Conservation (phyloP, 2,329 filamentous ascomycete species). For the Monosporascus sp. region DNA sequence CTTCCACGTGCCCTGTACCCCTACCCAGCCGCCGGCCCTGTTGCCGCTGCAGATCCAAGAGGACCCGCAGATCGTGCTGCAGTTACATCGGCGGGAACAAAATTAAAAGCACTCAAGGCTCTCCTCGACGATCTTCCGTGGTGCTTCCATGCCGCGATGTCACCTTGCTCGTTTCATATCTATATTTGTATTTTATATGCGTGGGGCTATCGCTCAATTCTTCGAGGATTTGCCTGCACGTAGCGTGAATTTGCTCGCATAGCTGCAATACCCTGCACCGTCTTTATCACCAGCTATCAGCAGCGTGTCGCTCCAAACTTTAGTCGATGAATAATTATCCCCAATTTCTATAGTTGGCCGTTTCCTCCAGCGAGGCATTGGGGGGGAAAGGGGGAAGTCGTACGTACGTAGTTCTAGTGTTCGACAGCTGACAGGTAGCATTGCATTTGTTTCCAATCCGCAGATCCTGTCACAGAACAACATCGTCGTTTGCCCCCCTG, state of each 20-base stretch:
- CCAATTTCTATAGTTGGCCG: too few species aligned
- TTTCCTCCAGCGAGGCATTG: not conserved
- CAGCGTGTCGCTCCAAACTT: not conserved
- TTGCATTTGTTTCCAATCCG: slow-evolving; percentile 25
- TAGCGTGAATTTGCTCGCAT: too few species aligned
- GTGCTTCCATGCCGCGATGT: not conserved
- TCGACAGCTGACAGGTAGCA: slow-evolving; percentile 14
- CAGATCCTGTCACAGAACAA: slow-evolving; percentile 27
- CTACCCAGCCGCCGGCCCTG: not conserved
- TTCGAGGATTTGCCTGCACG: too few species aligned
- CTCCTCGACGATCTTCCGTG: not conserved
- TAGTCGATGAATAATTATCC: not conserved
- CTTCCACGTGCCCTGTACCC: not conserved
- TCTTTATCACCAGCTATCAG: not conserved
- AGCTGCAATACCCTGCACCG: too few species aligned
- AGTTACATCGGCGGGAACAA: not conserved
- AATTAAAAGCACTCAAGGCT: not conserved
- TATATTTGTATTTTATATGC: not conserved
- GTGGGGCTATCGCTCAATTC: not conserved
- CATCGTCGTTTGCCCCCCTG: too few species aligned
- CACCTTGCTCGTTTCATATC: not conserved
- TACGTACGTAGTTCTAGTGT: slow-evolving; percentile 2
- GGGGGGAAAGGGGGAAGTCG: not conserved
- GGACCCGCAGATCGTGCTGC: not conserved
- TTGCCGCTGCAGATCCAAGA: not conserved